Conservation (phyloP, 208 protist species). For the Herpetomonas samuelpessoai region DNA sequence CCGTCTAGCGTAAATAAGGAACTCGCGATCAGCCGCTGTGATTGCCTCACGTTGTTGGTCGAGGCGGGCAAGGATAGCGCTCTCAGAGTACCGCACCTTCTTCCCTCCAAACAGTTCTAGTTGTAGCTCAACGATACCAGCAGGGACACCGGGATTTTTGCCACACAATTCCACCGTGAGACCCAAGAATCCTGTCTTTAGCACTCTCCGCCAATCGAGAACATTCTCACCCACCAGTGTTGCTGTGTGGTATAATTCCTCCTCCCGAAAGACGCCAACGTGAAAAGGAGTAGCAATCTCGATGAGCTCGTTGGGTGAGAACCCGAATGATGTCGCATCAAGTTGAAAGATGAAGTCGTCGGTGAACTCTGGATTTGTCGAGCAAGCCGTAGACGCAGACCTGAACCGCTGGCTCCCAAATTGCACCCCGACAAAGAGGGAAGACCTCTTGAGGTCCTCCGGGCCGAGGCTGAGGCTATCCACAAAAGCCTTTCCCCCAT, state of each 20-base stretch:
- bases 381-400: conserved; percentile 36
- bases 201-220: conserved; percentile 89
- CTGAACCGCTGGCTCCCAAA: conserved; percentile 86
- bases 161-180: conserved; percentile 91
- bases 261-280: conserved; percentile 76
- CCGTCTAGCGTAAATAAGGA: conserved; percentile 88
- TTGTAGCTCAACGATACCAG: conserved; percentile 90
- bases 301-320: conserved; percentile 55
- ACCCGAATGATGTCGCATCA: conserved; percentile 69
- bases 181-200: conserved; percentile 83
- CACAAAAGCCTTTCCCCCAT: conserved; percentile 87
- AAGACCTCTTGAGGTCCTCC: conserved; percentile 26
- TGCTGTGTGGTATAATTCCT: conserved; percentile 43
- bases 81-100: conserved; percentile 57
- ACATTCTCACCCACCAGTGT: conserved; percentile 87
- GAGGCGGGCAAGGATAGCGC: conserved; percentile 66
- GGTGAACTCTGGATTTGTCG: conserved; percentile 66
- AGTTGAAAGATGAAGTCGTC: conserved; percentile 92
- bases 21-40: conserved; percentile 91
- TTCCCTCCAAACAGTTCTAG: conserved; percentile 76
- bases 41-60: conserved; percentile 79
- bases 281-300: conserved; percentile 83
- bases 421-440: conserved; percentile 69
- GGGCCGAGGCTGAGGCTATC: conserved; percentile 81
- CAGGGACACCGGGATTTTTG: conserved; percentile 77